Evolutionary conservation across 805 yeast species (phyloP), one percentile per base, ranked within the genome.

Genomic region (Metschnikowia matae): DNA sequence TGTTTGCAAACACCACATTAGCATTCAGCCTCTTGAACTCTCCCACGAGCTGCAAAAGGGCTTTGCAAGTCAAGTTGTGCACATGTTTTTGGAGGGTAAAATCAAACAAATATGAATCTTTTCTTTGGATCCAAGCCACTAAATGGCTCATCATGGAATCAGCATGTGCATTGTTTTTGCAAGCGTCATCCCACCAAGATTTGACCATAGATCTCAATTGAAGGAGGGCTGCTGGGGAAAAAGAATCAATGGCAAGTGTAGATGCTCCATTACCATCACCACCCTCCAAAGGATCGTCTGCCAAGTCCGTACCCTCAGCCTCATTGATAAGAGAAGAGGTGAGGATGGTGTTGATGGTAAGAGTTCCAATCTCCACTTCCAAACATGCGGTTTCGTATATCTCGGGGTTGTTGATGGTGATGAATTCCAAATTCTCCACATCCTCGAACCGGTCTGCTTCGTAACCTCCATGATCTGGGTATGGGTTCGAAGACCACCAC

Each of bases 101-200:
- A 64, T 89, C 95, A 65, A 86, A 91, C 21, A 94, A 69, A 57
- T 64, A 77, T 0, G 97, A 87, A 8, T 80, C 79, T 8, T 87
- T 80, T 45, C 83, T 80, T 56, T 88, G 89, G 21, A 90, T 87
- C 99, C 99, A 92, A 3, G 84, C 74, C 1, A 88, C 86, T 63
- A 92, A 83, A 26, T 83, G 78, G 59, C 88, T 88, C 54, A 90
- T 85, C 79, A 91, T 79, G 1, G 87, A 73, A 64, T 91, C 97
- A 0, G 97, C 96, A 52, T 84, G 82, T 7, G 73, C 57, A 57
- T 85, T 80, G 49, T 81, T 81, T 18, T 73, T 71, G 49, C 87
- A 68, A 0, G 97, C 97, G 61, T 83, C 86, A 60, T 89, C 95
- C 96, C 97, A 92, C 97, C 97, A 89, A 32, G 77, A 82, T 60